These are phyloP conservation scores for Ceratobasidium sp. DNA, from an alignment of 1,284 basidiomycete genomes.

Conservation along the genomic window DNA sequence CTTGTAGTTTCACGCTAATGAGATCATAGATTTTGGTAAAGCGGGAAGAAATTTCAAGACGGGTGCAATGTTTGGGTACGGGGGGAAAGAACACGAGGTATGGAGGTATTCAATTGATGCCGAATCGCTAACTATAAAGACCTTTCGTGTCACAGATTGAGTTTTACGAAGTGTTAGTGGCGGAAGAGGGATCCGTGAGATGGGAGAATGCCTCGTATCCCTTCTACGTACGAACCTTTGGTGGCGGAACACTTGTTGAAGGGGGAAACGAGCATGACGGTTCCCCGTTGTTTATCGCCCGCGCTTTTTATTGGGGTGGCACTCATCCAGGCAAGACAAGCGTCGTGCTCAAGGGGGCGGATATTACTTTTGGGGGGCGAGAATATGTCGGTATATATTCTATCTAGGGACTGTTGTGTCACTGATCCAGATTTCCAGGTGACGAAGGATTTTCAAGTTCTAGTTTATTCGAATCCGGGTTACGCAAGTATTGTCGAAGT, in stretches of 20 bases:
- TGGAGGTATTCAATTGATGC: too few relatives aligned
- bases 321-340: conserved; percentile 44
- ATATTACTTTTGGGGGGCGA: conserved; percentile 38
- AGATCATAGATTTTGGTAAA: conserved; percentile 30
- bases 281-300: conserved; percentile 28
- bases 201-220: conserved; percentile 40
- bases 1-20: background rate
- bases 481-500: conserved; percentile 2
- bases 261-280: conserved; percentile 39
- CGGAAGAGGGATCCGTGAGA: conserved; percentile 17
- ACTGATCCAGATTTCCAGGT: conserved; percentile 3
- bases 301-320: conserved; percentile 40
- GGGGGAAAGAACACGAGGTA: conserved; percentile 41
- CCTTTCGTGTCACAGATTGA: conserved; percentile 11
- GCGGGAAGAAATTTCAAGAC: conserved; percentile 33
- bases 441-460: conserved; percentile 36
- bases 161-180: conserved; percentile 42
- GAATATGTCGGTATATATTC: conserved; percentile 29
- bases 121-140: too few relatives aligned
- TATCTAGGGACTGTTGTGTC: background rate
- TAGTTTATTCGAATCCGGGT: conserved; percentile 2
- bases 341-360: conserved; percentile 22
- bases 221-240: conserved; percentile 26
- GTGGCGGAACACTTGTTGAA: conserved; percentile 30
- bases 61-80: conserved; percentile 39